Evolutionary conservation across 1,139 yeast species (phyloP).

Genomic region (Wickerhamiella infanticola): DNA sequence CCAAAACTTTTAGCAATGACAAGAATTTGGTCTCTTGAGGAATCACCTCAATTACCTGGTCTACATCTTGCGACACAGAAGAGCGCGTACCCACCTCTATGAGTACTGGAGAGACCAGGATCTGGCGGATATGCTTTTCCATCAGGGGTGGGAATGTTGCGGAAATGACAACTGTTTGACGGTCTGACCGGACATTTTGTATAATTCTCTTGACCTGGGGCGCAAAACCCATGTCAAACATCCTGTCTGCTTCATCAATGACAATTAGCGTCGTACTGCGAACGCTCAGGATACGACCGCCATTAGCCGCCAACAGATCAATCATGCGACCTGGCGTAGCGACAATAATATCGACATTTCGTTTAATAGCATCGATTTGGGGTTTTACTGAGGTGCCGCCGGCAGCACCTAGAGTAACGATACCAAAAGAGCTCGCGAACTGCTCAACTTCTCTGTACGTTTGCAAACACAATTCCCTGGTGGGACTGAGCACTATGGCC

Average conservation of each 20-base stretch:
- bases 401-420: constrained; percentile 64
- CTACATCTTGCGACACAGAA: constrained; percentile 68
- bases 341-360: constrained; percentile 68
- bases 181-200: constrained; percentile 65
- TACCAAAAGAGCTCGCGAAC: constrained; percentile 36
- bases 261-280: constrained; percentile 64
- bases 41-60: constrained; percentile 50
- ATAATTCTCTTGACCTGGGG: constrained; percentile 85
- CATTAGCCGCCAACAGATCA: constrained; percentile 71
- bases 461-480: constrained; percentile 84
- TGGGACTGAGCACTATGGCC: constrained; percentile 74
- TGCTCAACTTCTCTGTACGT: constrained; percentile 51
- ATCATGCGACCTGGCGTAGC: constrained; percentile 96
- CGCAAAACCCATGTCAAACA: constrained; percentile 96
- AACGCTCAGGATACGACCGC: constrained; percentile 61
- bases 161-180: constrained; percentile 84
- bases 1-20: constrained; percentile 39
- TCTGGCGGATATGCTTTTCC: constrained; percentile 56
- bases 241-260: constrained; percentile 90
- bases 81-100: constrained; percentile 73
- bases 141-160: constrained; percentile 82
- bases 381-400: constrained; percentile 84
- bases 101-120: constrained; percentile 49
- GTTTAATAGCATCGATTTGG: constrained; percentile 67
- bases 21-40: constrained; percentile 38